These are phyloP conservation scores for Butyriboletus appendiculatus DNA, from an alignment of 1,284 basidiomycete genomes.

Conservation along the genomic window DNA sequence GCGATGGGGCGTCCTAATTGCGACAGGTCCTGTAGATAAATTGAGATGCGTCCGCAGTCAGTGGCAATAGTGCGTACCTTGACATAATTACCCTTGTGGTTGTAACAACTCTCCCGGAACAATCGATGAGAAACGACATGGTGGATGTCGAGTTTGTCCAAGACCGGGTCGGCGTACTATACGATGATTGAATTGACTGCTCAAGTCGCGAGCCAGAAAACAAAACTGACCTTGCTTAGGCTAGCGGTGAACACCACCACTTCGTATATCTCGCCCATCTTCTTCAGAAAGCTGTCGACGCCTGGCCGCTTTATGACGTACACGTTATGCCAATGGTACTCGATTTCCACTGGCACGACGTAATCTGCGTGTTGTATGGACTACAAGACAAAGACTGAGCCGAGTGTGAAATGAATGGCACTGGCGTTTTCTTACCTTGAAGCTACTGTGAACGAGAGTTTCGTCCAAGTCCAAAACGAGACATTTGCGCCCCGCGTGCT, in stretches of 20 bases:
- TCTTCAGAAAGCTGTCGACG: slow-evolving; percentile 94
- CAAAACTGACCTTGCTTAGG: slow-evolving; percentile 78
- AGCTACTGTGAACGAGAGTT: slow-evolving; percentile 92
- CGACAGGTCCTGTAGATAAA: slow-evolving; percentile 77
- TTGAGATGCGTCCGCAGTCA: slow-evolving; percentile 11
- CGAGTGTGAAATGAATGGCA: background rate
- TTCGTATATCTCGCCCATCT: slow-evolving; percentile 98
- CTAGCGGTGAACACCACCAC: slow-evolving; percentile 98
- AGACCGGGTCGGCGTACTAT: slow-evolving; percentile 96
- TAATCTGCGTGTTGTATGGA: slow-evolving; percentile 96
- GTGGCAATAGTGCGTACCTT: slow-evolving; percentile 60
- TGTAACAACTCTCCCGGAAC: slow-evolving; percentile 99
- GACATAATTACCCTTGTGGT: slow-evolving; percentile 99
- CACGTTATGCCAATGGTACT: slow-evolving; percentile 97
- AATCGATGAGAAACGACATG: slow-evolving; percentile 93
- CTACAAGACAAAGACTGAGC: slow-evolving; percentile 43
- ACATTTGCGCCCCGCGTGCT: slow-evolving; percentile 87
- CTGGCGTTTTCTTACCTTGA: slow-evolving; percentile 62
- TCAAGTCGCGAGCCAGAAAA: background rate
- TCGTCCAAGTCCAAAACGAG: slow-evolving; percentile 95
- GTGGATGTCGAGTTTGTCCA: slow-evolving; percentile 95
- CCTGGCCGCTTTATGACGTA: slow-evolving; percentile 99
- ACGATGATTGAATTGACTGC: slow-evolving; percentile 8
- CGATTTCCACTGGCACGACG: slow-evolving; percentile 98
- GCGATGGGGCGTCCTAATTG: slow-evolving; percentile 92